phyloP scores from a whole-genome alignment of 2,329 filamentous ascomycete genomes.

The Talaromyces marneffei region DNA sequence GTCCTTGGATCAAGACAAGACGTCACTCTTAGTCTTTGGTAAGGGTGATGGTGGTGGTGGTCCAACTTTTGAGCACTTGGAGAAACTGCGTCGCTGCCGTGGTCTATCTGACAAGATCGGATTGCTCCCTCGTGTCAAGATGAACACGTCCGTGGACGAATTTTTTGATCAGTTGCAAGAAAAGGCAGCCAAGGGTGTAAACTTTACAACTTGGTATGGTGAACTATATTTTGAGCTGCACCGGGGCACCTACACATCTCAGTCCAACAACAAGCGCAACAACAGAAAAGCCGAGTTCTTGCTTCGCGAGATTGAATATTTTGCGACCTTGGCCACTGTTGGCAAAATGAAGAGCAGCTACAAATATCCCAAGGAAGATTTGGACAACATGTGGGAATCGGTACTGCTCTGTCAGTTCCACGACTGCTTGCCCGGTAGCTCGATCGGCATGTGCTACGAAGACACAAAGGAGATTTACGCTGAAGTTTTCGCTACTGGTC shows the following conservation, averaged over 20 bases:
- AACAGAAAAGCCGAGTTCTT: slow-evolving; percentile 81
- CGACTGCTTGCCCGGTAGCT: slow-evolving; percentile 89
- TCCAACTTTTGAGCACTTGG: slow-evolving; percentile 86
- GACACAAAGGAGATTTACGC: slow-evolving; percentile 89
- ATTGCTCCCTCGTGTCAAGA: slow-evolving; percentile 75
- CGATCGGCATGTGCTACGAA: slow-evolving; percentile 96
- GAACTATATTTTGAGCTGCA: slow-evolving; percentile 98
- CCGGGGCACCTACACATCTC: slow-evolving; percentile 93
- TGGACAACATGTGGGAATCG: slow-evolving; percentile 93
- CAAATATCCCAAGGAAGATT: slow-evolving; percentile 87
- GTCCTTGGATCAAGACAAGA: slow-evolving; percentile 86
- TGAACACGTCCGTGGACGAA: slow-evolving; percentile 86
- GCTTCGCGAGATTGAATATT: slow-evolving; percentile 78
- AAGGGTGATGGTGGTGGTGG: slow-evolving; percentile 96
- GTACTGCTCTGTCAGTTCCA: slow-evolving; percentile 95
- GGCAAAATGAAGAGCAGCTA: slow-evolving; percentile 57
- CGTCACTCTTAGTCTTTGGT: slow-evolving; percentile 86
- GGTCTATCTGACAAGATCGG: slow-evolving; percentile 85
- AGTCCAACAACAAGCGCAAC: slow-evolving; percentile 94
- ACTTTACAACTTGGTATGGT: slow-evolving; percentile 93
- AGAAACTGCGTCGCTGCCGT: slow-evolving; percentile 88
- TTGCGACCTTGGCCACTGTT: slow-evolving; percentile 80
- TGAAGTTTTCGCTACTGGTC: slow-evolving; percentile 70
- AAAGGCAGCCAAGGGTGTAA: slow-evolving; percentile 60
- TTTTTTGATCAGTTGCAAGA: slow-evolving; percentile 84